Conservation (phyloP, 352 stramenopile species). For the Globisporangium heterothallicum region DNA sequence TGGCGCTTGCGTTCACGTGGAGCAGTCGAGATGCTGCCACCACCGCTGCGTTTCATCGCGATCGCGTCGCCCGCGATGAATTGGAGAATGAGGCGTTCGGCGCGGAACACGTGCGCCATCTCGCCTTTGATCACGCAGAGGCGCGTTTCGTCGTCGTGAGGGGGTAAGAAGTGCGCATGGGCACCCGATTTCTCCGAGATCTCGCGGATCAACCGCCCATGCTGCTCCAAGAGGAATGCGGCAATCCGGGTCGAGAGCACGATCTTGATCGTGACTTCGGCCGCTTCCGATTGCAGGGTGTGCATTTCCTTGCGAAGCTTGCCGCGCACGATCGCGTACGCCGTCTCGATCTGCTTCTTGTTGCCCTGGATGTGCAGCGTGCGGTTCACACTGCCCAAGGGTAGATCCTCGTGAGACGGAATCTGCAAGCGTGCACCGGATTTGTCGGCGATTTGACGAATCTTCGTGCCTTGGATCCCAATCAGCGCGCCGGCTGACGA, state of each 20-base stretch:
- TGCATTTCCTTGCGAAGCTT: slow-evolving; percentile 36
- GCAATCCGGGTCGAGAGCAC: slow-evolving; percentile 41
- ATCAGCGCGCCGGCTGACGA: slow-evolving; percentile 44
- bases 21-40: not conserved
- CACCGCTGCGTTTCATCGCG: slow-evolving; percentile 25
- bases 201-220: slow-evolving; percentile 46
- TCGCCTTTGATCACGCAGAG: slow-evolving; percentile 56
- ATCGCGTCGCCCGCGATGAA: slow-evolving; percentile 53
- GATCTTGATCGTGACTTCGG: slow-evolving; percentile 35
- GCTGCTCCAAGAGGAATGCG: slow-evolving; percentile 39
- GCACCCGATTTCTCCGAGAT: slow-evolving; percentile 47
- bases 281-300: slow-evolving; percentile 9
- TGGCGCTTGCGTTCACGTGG: slow-evolving; percentile 24
- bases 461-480: slow-evolving; percentile 29
- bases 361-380: slow-evolving; percentile 61
- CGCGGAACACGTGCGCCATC: slow-evolving; percentile 39
- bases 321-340: slow-evolving; percentile 21
- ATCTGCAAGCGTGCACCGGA: slow-evolving; percentile 58
- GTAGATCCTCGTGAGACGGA: slow-evolving; percentile 37
- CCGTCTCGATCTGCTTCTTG: slow-evolving; percentile 36
- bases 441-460: slow-evolving; percentile 36
- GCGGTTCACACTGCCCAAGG: slow-evolving; percentile 55
- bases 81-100: slow-evolving; percentile 51
- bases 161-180: slow-evolving; percentile 37
- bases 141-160: slow-evolving; percentile 30